phyloP scores from a whole-genome alignment of 805 yeast species.

The Saccharomycopsis fibuligera region DNA sequence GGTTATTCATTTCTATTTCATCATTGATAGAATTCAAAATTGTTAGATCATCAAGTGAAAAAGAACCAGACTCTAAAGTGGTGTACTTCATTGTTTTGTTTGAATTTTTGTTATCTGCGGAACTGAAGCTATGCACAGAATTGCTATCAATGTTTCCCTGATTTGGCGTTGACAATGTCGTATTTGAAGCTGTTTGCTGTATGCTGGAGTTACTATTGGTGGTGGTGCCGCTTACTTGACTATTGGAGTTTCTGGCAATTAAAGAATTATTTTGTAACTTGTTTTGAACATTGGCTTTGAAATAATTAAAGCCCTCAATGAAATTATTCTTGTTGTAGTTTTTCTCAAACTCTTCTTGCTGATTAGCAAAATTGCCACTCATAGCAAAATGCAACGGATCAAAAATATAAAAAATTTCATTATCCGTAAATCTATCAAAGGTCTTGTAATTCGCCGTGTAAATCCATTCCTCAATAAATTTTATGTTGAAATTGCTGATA shows the following conservation, averaged over 20 bases:
- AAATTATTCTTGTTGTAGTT: constrained; percentile 9
- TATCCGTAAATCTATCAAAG: constrained; percentile 55
- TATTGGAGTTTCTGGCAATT: background rate
- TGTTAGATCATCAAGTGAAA: constrained; percentile 19
- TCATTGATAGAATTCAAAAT: constrained; percentile 19
- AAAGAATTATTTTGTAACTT: constrained; percentile 9
- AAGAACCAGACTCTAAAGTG: constrained; percentile 18
- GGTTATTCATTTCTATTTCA: constrained; percentile 20
- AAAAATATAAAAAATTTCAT: constrained; percentile 59
- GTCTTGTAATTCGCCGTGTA: constrained; percentile 47
- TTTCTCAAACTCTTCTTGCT: constrained; percentile 16
- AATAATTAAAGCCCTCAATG: constrained; percentile 17
- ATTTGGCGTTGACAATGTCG: background rate
- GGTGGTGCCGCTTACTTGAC: background rate
- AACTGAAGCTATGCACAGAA: constrained; percentile 1
- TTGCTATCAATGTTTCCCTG: constrained; percentile 5
- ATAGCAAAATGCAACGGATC: constrained; percentile 37
- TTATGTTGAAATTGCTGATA: constrained; percentile 35
- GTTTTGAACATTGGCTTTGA: constrained; percentile 19
- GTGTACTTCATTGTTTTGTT: constrained; percentile 6
- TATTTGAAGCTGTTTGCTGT: background rate
- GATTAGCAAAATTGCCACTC: constrained; percentile 11
- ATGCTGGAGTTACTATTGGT: background rate
- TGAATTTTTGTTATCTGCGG: constrained; percentile 2
- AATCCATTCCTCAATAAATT: constrained; percentile 50